A percentile compares a stretch with the other conserved stretches of the same genome.
Evolutionary conservation across 306 rosid species (phyloP).

Genomic region (Sicyos edulis): DNA sequence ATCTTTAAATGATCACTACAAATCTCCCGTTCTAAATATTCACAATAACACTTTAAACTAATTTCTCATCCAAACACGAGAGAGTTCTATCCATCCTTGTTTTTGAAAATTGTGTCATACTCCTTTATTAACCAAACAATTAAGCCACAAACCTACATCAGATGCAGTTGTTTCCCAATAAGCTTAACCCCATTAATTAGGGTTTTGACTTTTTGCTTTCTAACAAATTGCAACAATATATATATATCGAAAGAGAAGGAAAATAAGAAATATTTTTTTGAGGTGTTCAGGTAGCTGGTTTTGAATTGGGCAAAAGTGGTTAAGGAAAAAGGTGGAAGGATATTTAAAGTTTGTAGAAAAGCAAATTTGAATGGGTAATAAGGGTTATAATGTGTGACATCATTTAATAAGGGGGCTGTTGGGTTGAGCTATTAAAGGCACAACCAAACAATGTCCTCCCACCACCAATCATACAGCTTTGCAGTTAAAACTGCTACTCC

Average conservation of each 20-base stretch:
- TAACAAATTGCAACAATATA: background rate
- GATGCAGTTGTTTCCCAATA: background rate
- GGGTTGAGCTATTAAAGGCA: conserved; percentile 23
- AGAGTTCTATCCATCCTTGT: too few relatives aligned
- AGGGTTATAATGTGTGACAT: conserved; percentile 15
- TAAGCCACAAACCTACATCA: background rate
- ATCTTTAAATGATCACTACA: too few relatives aligned
- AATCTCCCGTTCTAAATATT: too few relatives aligned
- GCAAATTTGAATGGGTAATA: background rate
- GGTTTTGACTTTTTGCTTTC: background rate
- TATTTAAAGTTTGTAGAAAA: background rate
- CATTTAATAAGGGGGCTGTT: conserved; percentile 21
- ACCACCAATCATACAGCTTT: conserved; percentile 2
- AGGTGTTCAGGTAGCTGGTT: background rate
- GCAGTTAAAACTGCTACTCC: conserved; percentile 11
- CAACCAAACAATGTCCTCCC: conserved; percentile 17
- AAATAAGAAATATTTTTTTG: too few relatives aligned
- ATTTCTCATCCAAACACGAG: too few relatives aligned
- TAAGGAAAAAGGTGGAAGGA: conserved; percentile 5
- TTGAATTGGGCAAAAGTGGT: conserved; percentile 17
- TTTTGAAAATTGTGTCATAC: too few relatives aligned
- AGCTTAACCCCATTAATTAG: background rate
- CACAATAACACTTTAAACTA: too few relatives aligned
- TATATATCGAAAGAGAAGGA: background rate
- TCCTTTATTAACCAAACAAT: background rate